Conservation (phyloP, 345 rosid genomes). For the Mangifera indica region DNA sequence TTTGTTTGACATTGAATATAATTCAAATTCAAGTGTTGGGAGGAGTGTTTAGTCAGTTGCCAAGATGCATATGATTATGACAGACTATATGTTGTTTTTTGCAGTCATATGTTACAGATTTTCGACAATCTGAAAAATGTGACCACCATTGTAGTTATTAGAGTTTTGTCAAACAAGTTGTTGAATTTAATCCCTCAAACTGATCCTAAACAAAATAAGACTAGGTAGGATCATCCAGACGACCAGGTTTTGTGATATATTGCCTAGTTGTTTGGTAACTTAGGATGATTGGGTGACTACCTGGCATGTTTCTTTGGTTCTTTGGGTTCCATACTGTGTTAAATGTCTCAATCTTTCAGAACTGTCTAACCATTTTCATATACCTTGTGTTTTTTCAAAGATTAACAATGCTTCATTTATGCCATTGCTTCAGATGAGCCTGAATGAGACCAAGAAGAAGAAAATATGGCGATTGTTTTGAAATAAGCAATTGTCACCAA, state of each 20-base stretch:
- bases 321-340: not conserved
- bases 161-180: constrained; percentile 1
- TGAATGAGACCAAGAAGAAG: constrained; percentile 45
- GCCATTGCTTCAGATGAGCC: constrained; percentile 40
- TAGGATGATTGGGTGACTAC: not conserved
- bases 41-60: not conserved
- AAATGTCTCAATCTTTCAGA: not conserved
- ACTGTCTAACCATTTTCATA: not conserved
- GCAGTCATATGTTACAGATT: not conserved
- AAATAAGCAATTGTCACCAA: constrained; percentile 34
- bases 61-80: not conserved
- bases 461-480: constrained; percentile 37
- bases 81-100: not conserved
- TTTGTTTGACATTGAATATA: not conserved
- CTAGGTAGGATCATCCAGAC: not conserved
- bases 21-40: not conserved
- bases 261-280: not conserved
- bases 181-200: not conserved
- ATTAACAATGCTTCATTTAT: not conserved
- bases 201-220: not conserved
- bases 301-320: not conserved
- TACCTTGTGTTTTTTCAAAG: not conserved
- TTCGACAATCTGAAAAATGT: not conserved
- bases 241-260: not conserved
- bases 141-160: not conserved